Evolutionary conservation across 2,329 filamentous ascomycete species (phyloP), one percentile per base, ranked within the genome.

Genomic region (Penicillium hesseltinei): DNA sequence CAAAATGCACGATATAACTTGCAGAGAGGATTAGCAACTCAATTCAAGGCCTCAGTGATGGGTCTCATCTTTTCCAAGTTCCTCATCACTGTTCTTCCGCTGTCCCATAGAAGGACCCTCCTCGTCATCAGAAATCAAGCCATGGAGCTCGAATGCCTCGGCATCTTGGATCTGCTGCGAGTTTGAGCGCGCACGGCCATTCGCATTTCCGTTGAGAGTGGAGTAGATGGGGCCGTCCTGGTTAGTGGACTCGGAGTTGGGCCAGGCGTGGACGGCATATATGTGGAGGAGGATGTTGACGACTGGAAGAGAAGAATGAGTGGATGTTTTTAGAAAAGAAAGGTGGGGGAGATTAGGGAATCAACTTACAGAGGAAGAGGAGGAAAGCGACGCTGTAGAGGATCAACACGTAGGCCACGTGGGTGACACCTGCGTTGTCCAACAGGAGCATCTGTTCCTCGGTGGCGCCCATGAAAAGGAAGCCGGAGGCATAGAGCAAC

Each of bases 401-500:
- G 52, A 97, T 92, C 27, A 99, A 82, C 40, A 97, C 86, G 73
- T 97, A 99, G 5, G 92, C 88, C 42, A 97, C 90, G 69, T 95
- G 91, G 27, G 92, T 92, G 68, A 97, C 87, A 58, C 87, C 82
- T 0, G 90, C 88, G 39, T 84, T 80, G 40, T 85, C 82, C 5
- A 97, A 80, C 2, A 97, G 80, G 23, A 81, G 70, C 90, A 97
- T 96, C 76, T 97, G 94, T 77, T 99, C 92, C 73, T 97, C 94
- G 0, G 92, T 97, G 17, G 94, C 93, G 33, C 91, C 90, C 92
- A 97, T 96, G 78, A 99, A 99, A 40, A 99, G 82, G 77, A 97
- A 96, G 1, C 94, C 94, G 4, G 92, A 89, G 6, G 92, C 92
- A 69, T 90, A 96, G 29, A 99, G 84, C 40, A 97, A 82, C 92